These are phyloP conservation scores for Marasmius tenuissimus DNA, from an alignment of 1,284 basidiomycete species.

Conservation along the genomic window DNA sequence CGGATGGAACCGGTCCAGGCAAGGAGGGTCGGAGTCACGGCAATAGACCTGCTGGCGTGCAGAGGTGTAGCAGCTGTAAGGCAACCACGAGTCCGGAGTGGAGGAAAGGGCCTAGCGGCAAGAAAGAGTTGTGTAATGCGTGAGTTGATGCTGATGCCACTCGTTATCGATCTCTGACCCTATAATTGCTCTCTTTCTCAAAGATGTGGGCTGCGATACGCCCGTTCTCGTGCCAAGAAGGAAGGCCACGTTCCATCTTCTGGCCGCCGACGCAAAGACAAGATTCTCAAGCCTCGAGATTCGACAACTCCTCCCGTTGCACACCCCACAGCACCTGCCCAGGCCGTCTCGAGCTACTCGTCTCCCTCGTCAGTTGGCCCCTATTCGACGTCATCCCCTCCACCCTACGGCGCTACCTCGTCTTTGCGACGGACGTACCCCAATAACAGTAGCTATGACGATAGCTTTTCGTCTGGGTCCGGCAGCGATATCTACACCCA, in stretches of 20 bases:
- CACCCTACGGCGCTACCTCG: slow-evolving; percentile 4
- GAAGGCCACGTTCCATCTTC: slow-evolving; percentile 45
- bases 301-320: slow-evolving; percentile 43
- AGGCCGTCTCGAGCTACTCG: slow-evolving; percentile 5
- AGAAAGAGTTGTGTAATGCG: slow-evolving; percentile 94
- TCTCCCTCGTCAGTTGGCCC: slow-evolving; percentile 2
- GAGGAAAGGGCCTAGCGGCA: slow-evolving; percentile 88
- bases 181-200: slow-evolving; percentile 22
- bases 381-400: slow-evolving; percentile 20
- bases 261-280: slow-evolving; percentile 40
- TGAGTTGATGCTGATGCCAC: slow-evolving; percentile 43
- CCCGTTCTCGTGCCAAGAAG: slow-evolving; percentile 81
- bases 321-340: slow-evolving; percentile 22
- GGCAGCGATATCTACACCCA: slow-evolving; percentile 57
- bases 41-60: slow-evolving; percentile 72
- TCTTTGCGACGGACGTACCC: slow-evolving; percentile 19
- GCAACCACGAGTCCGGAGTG: slow-evolving; percentile 89
- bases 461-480: slow-evolving; percentile 48
- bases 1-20: slow-evolving; percentile 4
- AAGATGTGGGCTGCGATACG: slow-evolving; percentile 79
- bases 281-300: slow-evolving; percentile 37
- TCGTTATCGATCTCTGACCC: slow-evolving; percentile 21
- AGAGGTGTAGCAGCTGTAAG: slow-evolving; percentile 82
- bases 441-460: slow-evolving; percentile 48
- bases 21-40: slow-evolving; percentile 34